Evolutionary conservation across 441 rosid genomes (phyloP), one percentile per base, ranked within the genome.

Genomic region (Pelargonium australe): DNA sequence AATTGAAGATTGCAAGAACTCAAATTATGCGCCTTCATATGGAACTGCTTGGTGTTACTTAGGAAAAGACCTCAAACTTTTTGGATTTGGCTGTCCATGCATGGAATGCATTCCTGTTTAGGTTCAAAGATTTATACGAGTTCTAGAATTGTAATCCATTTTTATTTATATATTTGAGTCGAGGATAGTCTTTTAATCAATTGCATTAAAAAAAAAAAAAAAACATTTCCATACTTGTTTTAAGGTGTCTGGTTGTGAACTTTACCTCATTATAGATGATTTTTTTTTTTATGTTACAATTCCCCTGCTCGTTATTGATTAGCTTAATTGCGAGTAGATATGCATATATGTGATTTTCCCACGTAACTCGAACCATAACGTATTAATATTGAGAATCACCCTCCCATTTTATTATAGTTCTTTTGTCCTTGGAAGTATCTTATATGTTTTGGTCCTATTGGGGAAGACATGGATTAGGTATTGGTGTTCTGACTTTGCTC

Each of bases 11-110:
- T 7, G 45, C 34, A 20, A 13, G 70, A 66, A 55, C 61, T 64
- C 72, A 41, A 34, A 60, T 19, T 67, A 64, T 58, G 74, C 71
- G 45, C 69, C 68, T 75, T n/a, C 66, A 73, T 60, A 62, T 49
- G 65, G 72, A 71, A 55, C 66, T 44, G 65, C 57, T 68, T 72
- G 76, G 70, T 66, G 40, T 72, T 77, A n/a, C 60, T 66, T 66
- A 69, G 72, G 72, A 68, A 68, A 68, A 65, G 63, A 65, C 70
- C 45, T 55, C 64, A 67, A 25, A 31, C 66, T 47, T 67, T 44
- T 55, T 43, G 31, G 66, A 62, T 66, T 64, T 37, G 9, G 63
- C 41, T 61, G 67, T 57, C 34, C 60, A 10, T 45, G 14, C 12
- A 57, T 51, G 64, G 75, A 72, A 60, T 60, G 61, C 65, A 53